phyloP scores from a whole-genome alignment of 305 asterid genomes.

The Ilex paraguariensis region DNA sequence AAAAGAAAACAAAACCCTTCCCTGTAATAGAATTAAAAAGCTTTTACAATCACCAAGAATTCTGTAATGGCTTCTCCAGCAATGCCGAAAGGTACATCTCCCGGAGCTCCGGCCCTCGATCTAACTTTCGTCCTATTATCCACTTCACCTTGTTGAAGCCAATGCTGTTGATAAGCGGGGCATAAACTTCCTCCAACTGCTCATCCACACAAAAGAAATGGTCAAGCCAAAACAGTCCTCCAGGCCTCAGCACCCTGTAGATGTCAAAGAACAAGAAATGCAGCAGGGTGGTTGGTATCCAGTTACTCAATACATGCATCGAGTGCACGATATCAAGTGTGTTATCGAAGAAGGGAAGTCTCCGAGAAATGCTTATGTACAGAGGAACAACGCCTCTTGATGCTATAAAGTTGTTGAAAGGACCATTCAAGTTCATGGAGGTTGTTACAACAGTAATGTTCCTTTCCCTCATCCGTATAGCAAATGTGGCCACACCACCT shows the following conservation, averaged over 20 bases:
- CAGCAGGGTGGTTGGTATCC: constrained; percentile 51
- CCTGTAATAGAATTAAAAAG: no score
- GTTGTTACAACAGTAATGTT: constrained; percentile 55
- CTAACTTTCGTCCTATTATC: constrained; percentile 48
- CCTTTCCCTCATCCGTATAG: constrained; percentile 66
- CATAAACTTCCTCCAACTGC: constrained; percentile 41
- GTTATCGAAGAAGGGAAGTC: constrained; percentile 68
- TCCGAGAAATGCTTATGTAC: constrained; percentile 58
- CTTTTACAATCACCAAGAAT: constrained; percentile 44
- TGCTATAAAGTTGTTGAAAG: constrained; percentile 63
- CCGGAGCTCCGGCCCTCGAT: constrained; percentile 44
- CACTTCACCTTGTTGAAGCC: constrained; percentile 52
- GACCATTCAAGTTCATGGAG: constrained; percentile 63
- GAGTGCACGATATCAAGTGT: constrained; percentile 63
- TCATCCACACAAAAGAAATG: constrained; percentile 62
- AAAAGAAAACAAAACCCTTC: no score
- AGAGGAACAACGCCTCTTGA: constrained; percentile 63
- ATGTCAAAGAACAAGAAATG: constrained; percentile 61
- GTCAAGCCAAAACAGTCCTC: constrained; percentile 69
- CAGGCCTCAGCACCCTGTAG: constrained; percentile 63
- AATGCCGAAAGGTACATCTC: constrained; percentile 68
- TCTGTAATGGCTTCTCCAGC: constrained; percentile 50
- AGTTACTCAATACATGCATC: constrained; percentile 59
- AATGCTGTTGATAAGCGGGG: constrained; percentile 55
- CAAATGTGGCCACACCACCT: constrained; percentile 70